Evolutionary conservation across 805 yeast species (phyloP), one percentile per base, ranked within the genome.

Genomic region (Metschnikowia continentalis): DNA sequence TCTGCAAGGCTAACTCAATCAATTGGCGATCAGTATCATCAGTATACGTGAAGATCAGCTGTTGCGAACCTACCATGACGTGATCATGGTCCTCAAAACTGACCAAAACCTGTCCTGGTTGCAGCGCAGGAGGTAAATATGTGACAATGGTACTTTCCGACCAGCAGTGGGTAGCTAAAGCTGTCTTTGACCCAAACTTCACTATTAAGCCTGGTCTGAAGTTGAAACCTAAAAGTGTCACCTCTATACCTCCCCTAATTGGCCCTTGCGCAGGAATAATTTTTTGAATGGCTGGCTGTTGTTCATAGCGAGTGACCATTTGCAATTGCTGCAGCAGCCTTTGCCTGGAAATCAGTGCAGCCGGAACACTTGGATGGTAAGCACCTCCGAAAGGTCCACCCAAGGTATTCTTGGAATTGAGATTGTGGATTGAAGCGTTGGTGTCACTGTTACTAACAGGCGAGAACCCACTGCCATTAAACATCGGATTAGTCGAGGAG

Each of bases 201-300:
- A 92, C 96, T 22, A 75, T 74, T 51, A 92, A 72, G 0, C 96
- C 96, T 15, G 86, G 87, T 48, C 84, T 82, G 75, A 94, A 94
- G 52, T 90, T 88, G 45, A 84, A 78, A 2, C 99, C 99, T 41
- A 94, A 73, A 46, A 94, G 71, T 0, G 99, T 94, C 6, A 94
- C 88, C 66, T 94, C 99, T 40, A 91, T 85, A 15, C 99, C 99
- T 57, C 99, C 99, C 55, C 96, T 79, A 11, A 90, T 80, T 8
- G 97, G 96, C 2, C 99, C 99, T 66, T 88, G 94, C 0, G 95
- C 86, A 1, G 99, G 99, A 51, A 94, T 91, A 10, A 94, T 86
- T 52, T 96, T 78, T 65, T 90, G 92, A 48, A 92, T 84, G 5
- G 58, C 50, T 2, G 60, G 58, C 36, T 52, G 55, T n/a, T 52